These are phyloP conservation scores for Zygnema circumcarinatum DNA, from an alignment of 139 green algal species.

Conservation along the genomic window DNA sequence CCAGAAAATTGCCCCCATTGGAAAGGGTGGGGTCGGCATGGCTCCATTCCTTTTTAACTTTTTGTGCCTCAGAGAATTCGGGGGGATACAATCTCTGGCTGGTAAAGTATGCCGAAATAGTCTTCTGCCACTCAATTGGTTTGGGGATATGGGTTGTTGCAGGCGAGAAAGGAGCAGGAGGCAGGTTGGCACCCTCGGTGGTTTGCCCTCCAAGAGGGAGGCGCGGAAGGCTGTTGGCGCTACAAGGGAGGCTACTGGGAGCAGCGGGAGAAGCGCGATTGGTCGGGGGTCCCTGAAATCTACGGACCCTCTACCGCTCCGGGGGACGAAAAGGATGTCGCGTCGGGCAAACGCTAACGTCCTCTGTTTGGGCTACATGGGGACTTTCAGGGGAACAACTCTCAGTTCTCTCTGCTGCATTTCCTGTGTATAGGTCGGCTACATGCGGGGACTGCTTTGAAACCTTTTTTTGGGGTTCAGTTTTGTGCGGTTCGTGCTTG, in stretches of 20 bases:
- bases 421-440: too few relatives aligned
- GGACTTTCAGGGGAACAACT: too few relatives aligned
- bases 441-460: too few relatives aligned
- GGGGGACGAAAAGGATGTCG: too few relatives aligned
- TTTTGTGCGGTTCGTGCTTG: too few relatives aligned
- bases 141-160: neutral
- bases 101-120: neutral
- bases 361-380: too few relatives aligned
- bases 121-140: neutral
- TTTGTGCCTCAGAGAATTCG: neutral
- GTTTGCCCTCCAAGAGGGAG: constrained; percentile 33
- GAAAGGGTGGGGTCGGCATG: constrained; percentile 1
- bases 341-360: too few relatives aligned
- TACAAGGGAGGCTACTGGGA: constrained; percentile 59
- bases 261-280: constrained; percentile 24
- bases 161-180: constrained; percentile 48
- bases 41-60: neutral
- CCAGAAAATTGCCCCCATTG: neutral
- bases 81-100: too few relatives aligned
- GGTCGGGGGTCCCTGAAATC: constrained; percentile 21
- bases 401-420: too few relatives aligned
- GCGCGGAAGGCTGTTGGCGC: neutral
- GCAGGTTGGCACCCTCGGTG: constrained; percentile 49
- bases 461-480: too few relatives aligned
- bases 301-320: too few relatives aligned